Evolutionary conservation across 768 basidiomycete genomes (phyloP), one percentile per base, ranked within the genome.

Genomic region (Calocybe cyanea): DNA sequence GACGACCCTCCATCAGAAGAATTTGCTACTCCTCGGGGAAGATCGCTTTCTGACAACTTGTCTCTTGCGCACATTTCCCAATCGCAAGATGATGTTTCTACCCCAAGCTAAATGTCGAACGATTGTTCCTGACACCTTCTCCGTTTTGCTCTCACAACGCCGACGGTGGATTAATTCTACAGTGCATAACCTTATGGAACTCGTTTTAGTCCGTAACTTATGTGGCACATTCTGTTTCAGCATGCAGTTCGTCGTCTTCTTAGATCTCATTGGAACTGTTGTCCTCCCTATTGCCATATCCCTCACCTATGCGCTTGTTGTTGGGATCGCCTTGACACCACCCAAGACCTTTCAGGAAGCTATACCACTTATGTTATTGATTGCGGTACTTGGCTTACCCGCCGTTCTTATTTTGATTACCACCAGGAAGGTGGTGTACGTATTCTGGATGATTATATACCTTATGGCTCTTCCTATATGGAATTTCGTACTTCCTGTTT

Each of bases 211-310:
- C 32, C 90, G 89, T 54, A 92, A 99, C 61, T 78, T 97, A 13
- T 98, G 96, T 65, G 96, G 96, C 28, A 98, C 95, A 23, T 99
- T 99, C 68, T 99, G 96, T 74, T 97, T 98, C 71, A 96, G 92
- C 67, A 98, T 97, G 94, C 96, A 98, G 63, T 98, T 98, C 65
- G 85, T 98, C 64, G 93, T 98, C 43, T 92, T 95, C 70, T 93
- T 98, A 90, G 93, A 97, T 64, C 79, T 94, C 35, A 67, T 93
- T 48, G 90, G 90, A 48, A 94, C 91, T 2, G 80, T 92, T 56
- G 93, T 96, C 17, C 79, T 97, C 14, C 96, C 96, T 20, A 83
- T 97, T 57, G 95, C 95, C 51, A 96, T 99, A 57, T 69, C 76
- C 43, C 75, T 99, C 41, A 98, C 96, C 2, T 92, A 92, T 61